Evolutionary conservation across 2,329 filamentous ascomycete species (phyloP), one percentile per base, ranked within the genome.

Genomic region (Aspergillus fischeri): DNA sequence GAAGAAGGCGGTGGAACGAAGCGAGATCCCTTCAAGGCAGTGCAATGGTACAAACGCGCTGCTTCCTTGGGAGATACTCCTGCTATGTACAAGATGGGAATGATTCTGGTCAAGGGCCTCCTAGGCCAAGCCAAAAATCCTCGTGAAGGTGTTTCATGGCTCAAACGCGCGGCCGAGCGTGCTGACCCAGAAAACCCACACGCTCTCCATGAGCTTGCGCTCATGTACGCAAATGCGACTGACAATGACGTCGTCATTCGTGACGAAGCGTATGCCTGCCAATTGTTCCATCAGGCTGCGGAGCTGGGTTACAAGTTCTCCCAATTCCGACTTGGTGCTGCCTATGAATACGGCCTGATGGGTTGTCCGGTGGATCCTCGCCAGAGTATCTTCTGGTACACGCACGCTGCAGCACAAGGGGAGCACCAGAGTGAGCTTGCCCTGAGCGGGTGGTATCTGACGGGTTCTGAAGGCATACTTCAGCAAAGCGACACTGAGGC

Each of bases 1-100:
- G 93, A 97, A 70, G 92, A 96, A 67, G 93, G 92, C 29, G 94
- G 94, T 53, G 94, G 94, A 25, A 97, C 94, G 1, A 86, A 91
- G 57, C 90, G 89, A 66, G 94, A 99, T 69, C 91, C 91, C 0
- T 77, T 93, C 63, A 97, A 97, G 76, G 93, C 94, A 1, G 92
- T 97, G 21, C 93, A 97, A 73, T 99, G 94, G 94, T 99, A 99
- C 75, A 92, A 93, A 72, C 89, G 92, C 47, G 92, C 94, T 6
- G 93, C 94, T 10, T 88, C 89, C 11, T 81, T 97, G 2, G 93
- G 94, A 3, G 93, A 99, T 69, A 88, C 89, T 1, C 90, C 93
- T 0, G 94, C 92, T 29, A 96, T 97, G 91, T 99, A 97, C 79
- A 99, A 99, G 76, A 86, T 97, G 75, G 94, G 94, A 57, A 96